These are phyloP conservation scores for Camellia japonica DNA, from an alignment of 148 eudicot species.

Conservation along the genomic window DNA sequence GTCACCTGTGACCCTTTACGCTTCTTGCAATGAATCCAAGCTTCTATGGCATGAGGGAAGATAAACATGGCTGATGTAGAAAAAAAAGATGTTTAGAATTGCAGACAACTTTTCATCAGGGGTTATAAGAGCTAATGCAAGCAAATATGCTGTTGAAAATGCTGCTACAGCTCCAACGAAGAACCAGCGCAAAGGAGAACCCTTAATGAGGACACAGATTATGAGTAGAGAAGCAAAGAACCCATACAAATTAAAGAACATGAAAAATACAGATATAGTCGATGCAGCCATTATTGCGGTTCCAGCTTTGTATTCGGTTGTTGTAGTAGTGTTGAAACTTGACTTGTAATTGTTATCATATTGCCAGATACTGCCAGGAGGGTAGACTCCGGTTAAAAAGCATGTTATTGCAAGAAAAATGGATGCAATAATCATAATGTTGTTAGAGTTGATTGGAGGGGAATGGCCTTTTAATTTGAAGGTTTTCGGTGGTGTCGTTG, in stretches of 20 bases:
- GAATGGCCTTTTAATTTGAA: neutral
- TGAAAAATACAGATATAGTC: neutral
- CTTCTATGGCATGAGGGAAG: neutral
- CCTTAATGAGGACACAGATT: neutral
- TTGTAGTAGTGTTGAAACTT: neutral
- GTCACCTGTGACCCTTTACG: too few relatives aligned
- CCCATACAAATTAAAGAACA: neutral
- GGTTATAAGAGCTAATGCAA: neutral
- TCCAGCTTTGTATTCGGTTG: neutral
- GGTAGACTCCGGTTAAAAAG: neutral
- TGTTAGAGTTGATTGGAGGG: neutral
- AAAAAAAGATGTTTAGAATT: neutral
- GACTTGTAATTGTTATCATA: neutral
- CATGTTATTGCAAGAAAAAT: neutral
- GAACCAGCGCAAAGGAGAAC: neutral
- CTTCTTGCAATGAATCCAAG: neutral
- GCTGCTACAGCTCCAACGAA: neutral
- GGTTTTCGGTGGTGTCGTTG: neutral
- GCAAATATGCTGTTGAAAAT: neutral
- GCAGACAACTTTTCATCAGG: neutral
- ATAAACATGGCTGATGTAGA: neutral
- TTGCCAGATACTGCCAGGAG: neutral
- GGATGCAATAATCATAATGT: neutral
- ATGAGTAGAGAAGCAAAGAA: neutral
- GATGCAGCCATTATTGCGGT: neutral